Evolutionary conservation across 371 early-diverging fungal species (phyloP), one percentile per base, ranked within the genome.

Genomic region (Nematocida major): DNA sequence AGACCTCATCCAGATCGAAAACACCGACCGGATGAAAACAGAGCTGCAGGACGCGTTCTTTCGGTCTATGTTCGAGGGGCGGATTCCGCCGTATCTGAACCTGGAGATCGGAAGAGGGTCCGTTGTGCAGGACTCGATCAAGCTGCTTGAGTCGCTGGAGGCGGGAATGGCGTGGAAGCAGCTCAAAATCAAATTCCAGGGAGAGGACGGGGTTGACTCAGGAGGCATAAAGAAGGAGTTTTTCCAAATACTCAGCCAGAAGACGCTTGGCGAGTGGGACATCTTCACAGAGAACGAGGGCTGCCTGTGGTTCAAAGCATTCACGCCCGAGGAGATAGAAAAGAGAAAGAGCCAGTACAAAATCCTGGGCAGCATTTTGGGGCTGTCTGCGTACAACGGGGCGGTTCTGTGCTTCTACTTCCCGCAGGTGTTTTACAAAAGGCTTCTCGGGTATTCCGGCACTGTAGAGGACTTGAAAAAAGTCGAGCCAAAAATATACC

Each of bases 131-230:
- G 84, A 85, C 48, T 81, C 79, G 5, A 22, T 81, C 5, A 66
- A 67, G 47, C 59, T 85, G 38, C 54, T 85, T 47, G 32, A 67
- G 53, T 66, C 63, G 3, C 40, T 77, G 7, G 42, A 66, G 54
- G 34, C 36, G n/a, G 40, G 53, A 22, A 76, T 76, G 36, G 45
- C 80, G 13, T 82, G 73, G 69, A 85, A 84, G 70, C 84, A 85
- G 68, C 39, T 85, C 40, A 82, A 83, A 76, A 80, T 83, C 28
- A 80, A 68, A 20, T 85, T 85, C 49, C 50, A 87, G 86, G 3
- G 89, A 39, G 92, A 92, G 79, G 49, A 86, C 87, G 49, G 87
- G 83, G 26, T 89, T 79, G 95, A 94, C 78, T 89, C 91, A 82
- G 95, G 95, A 51, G 82, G 92, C 13, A 83, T 85, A 7, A 87